Base-by-base conservation (phyloP, 257 asterid species). In the Petunia secreta region DNA sequence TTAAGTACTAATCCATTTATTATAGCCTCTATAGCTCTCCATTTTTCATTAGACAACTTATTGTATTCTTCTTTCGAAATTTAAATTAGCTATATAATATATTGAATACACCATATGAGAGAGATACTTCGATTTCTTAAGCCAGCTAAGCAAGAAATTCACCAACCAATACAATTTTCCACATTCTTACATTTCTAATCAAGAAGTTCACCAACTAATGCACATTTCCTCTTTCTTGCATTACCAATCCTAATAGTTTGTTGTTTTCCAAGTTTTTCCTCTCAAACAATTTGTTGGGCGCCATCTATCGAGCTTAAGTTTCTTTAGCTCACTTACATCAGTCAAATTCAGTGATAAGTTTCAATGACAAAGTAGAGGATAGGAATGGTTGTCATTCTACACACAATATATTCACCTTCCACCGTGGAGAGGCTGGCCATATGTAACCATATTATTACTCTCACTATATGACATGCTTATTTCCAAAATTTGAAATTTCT, bases 91-190 rank as follows among this genome's bases (percentile, higher is more conserved):
- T 52, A 7, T 73, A 73, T 73, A 52, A 36, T 50, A 11, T 36
- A 73, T 13, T 50, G 62, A 50, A 36, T 73, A 50, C 62, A 48
- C 13, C 78, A 34, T 16, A 59, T 34, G 43, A 48, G 25, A 8
- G 44, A 34, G 13, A 71, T 36, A 50, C 39, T 46, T 10, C 36
- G 41, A 69, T 69, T 46, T 25, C 50, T 52, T 69, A 69, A 69
- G 76, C 59, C 76, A 68, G 76, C 59, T 44, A 46, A 69, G 76
- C 76, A 69, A 10, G 10, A 46, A 69, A 41, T 25, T 46, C 43
- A 46, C 41, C 43, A 69, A 25, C 54, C 77, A 13, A 46, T 46
- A 48, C 48, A 11, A 34, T 50, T 4, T 2, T 5, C 63, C 78
- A 48, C 78, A 34, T 16, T 34, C 78, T 50, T 50, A 73, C 6